Evolutionary conservation across 1,139 yeast species (phyloP), one percentile per base, ranked within the genome.

Genomic region (Suhomyces wounanorum): DNA sequence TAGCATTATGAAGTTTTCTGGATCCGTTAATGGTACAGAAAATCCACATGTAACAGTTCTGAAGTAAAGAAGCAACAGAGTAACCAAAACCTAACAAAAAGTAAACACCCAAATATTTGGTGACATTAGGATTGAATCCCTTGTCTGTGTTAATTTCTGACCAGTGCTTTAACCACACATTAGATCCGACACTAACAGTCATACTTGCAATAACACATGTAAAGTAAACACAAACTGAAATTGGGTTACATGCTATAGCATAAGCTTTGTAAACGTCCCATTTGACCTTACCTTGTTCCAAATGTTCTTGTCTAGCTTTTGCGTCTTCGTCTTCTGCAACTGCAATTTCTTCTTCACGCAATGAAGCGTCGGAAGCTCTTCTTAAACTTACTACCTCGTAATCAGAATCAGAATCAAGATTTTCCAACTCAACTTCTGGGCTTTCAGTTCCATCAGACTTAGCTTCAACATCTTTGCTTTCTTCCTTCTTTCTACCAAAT

Each of bases 121-220:
- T 73, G 31, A 88, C 83, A 53, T 84, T 66, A 2, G 96, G 96
- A 65, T 92, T 92, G 52, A 72, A 73, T 23, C 94, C 95, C 42
- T 73, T 66, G 43, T 68, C 73, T 4, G 91, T 79, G 65, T 94
- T 94, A 36, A 87, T 82, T 65, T 94, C 99, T 9, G 98, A 90
- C 99, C 99, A 95, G 66, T 90, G 92, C 67, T 94, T 94, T 63
- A 94, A 82, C 99, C 99, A 94, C 48, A 94, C 81, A 64, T 86
- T 90, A 42, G 92, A 69, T 17, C 56, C 56, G 53, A 62, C 64
- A 51, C 84, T 80, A 43, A 88, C 66, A 18, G 81, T 71, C 79
- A 85, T 87, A 1, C 91, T 78, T 14, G 69, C 50, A 18, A 86
- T 62, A 42, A 84, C 76, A 54, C 79, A 75, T 41, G 69, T 53